Evolutionary conservation across 2,329 filamentous ascomycete genomes (phyloP).

Genomic region (Bipolaris zeicola): DNA sequence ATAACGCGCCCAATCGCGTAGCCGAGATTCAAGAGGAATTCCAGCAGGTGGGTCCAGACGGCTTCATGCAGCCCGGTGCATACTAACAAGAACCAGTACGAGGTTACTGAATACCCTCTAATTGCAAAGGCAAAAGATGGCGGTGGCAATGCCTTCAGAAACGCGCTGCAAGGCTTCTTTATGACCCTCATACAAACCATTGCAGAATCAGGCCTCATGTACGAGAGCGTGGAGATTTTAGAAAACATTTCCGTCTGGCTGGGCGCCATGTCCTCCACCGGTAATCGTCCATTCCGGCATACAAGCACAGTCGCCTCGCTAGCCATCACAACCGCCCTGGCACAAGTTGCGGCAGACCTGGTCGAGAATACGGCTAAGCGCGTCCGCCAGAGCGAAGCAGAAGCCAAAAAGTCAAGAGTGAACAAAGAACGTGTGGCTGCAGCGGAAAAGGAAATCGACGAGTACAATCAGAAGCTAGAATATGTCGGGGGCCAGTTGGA

Average conservation of each 20-base stretch:
- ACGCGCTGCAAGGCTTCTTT: slow-evolving; percentile 79
- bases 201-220: slow-evolving; percentile 81
- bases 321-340: slow-evolving; percentile 77
- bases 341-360: slow-evolving; percentile 72
- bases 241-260: slow-evolving; percentile 93
- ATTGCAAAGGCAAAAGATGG: slow-evolving; percentile 81
- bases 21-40: slow-evolving; percentile 87
- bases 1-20: slow-evolving; percentile 79
- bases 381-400: slow-evolving; percentile 77
- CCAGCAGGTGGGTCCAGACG: slow-evolving; percentile 66
- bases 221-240: slow-evolving; percentile 75
- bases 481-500: slow-evolving; percentile 73
- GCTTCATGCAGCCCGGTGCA: not conserved
- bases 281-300: slow-evolving; percentile 87
- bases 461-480: slow-evolving; percentile 72
- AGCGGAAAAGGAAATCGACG: slow-evolving; percentile 72
- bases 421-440: slow-evolving; percentile 80
- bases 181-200: slow-evolving; percentile 74
- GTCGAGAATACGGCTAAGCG: slow-evolving; percentile 75
- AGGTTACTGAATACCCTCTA: slow-evolving; percentile 88
- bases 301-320: slow-evolving; percentile 87
- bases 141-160: slow-evolving; percentile 76
- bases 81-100: slow-evolving; percentile 57
- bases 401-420: slow-evolving; percentile 72
- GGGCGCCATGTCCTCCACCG: slow-evolving; percentile 85